These are phyloP conservation scores for Phoma sp. DNA, from an alignment of 2,329 filamentous ascomycete genomes.

Conservation along the genomic window DNA sequence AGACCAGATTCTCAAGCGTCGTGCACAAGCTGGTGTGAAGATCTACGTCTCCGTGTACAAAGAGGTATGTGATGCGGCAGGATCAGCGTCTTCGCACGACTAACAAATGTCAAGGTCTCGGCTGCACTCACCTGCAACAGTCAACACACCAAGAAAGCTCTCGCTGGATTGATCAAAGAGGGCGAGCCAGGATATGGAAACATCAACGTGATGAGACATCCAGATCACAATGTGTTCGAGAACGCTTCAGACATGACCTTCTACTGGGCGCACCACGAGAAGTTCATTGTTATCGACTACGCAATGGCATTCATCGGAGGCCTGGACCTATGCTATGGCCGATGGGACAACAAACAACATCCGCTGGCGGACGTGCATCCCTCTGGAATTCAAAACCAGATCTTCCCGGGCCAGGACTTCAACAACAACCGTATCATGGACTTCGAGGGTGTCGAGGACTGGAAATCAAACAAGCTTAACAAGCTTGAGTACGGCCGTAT, in stretches of 20 bases:
- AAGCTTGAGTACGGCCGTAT: conserved; percentile 93
- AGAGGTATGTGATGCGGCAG: conserved; percentile 59
- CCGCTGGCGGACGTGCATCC: conserved; percentile 87
- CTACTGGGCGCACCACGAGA: conserved; percentile 98
- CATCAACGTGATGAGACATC: conserved; percentile 87
- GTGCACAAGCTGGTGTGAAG: conserved; percentile 90
- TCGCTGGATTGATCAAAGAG: conserved; percentile 81
- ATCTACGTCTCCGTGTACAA: conserved; percentile 94
- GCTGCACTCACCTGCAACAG: conserved; percentile 83
- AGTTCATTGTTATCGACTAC: conserved; percentile 95
- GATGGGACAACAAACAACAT: conserved; percentile 90
- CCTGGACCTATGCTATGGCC: conserved; percentile 91
- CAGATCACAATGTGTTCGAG: conserved; percentile 93
- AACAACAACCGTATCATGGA: conserved; percentile 98
- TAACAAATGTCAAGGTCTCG: conserved; percentile 37
- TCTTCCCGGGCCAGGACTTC: conserved; percentile 96
- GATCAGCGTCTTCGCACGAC: background rate
- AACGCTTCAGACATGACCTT: conserved; percentile 96
- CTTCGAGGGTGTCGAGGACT: conserved; percentile 87
- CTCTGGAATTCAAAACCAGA: conserved; percentile 77
- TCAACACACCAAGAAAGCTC: conserved; percentile 85
- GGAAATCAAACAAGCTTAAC: conserved; percentile 90
- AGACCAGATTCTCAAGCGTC: conserved; percentile 84
- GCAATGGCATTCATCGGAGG: conserved; percentile 90
- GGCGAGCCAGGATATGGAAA: conserved; percentile 85